A percentile compares a stretch with the other conserved stretches of the same genome.
phyloP scores from a whole-genome alignment of 192 early-diverging fungal genomes.

The Coemansia sp. region DNA sequence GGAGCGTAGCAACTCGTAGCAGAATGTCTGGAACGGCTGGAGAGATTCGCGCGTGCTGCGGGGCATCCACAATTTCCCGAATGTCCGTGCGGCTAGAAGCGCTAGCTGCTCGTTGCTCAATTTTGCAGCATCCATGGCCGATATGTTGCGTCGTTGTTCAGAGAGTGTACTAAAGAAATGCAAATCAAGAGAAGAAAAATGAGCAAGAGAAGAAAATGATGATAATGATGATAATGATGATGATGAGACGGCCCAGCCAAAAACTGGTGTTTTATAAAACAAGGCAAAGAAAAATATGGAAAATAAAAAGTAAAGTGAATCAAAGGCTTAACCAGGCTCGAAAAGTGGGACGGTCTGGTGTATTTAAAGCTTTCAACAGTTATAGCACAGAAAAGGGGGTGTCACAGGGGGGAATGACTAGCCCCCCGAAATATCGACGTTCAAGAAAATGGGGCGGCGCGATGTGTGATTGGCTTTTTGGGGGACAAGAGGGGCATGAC shows the following conservation, averaged over 20 bases:
- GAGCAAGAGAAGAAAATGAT: background rate
- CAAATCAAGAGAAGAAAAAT: background rate
- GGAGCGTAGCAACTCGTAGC: slow-evolving; percentile 52
- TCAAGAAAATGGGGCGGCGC: background rate
- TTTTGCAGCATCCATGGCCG: slow-evolving; percentile 8
- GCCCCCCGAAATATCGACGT: background rate
- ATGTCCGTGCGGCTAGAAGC: slow-evolving; percentile 38
- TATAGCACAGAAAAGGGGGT: background rate
- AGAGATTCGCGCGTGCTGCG: slow-evolving; percentile 33
- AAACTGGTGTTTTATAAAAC: slow-evolving; percentile 3
- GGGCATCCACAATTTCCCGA: slow-evolving; percentile 46
- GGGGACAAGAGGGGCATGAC: slow-evolving; percentile 1
- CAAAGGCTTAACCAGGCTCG: slow-evolving; percentile 5
- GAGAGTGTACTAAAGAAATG: background rate
- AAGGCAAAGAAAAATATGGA: slow-evolving; percentile 10
- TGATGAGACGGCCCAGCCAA: slow-evolving; percentile 11
- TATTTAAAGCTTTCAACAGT: background rate
- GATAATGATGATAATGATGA: background rate
- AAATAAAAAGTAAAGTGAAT: slow-evolving; percentile 7
- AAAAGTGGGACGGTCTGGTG: slow-evolving; percentile 6
- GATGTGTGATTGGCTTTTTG: background rate
- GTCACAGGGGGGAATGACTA: background rate
- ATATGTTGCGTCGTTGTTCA: background rate
- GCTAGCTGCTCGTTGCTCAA: slow-evolving; percentile 52
- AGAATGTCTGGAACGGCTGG: slow-evolving; percentile 47